Percentiles rank a stretch among this genome's conserved stretches.
Evolutionary conservation across 306 rosid species (phyloP).

Genomic region (Castanea sativa): DNA sequence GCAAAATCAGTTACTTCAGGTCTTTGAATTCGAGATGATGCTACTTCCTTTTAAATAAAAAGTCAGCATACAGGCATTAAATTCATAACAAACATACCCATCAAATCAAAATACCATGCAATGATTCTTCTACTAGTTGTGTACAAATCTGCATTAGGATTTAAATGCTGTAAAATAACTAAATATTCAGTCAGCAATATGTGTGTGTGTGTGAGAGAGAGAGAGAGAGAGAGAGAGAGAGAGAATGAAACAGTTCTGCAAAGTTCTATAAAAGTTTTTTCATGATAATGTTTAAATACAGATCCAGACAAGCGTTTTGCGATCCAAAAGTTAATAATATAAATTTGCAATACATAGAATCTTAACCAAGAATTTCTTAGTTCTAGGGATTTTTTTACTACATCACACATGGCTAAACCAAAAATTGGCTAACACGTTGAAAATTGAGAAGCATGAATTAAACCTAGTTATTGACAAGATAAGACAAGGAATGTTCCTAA

Average conservation of each 20-base stretch:
- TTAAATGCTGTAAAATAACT: background rate
- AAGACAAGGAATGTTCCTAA: background rate
- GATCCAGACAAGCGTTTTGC: background rate
- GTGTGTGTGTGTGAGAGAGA: too few relatives aligned
- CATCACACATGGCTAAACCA: background rate
- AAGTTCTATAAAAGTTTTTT: background rate
- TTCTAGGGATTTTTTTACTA: background rate
- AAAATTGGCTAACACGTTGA: background rate
- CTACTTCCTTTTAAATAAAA: constrained; percentile 40
- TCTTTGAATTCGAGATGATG: constrained; percentile 27
- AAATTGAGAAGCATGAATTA: background rate
- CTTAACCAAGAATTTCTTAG: background rate
- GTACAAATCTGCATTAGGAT: constrained; percentile 1
- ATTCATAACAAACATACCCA: background rate
- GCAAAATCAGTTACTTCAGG: constrained; percentile 41
- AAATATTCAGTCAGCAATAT: background rate
- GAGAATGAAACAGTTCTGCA: background rate
- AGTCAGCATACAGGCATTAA: background rate
- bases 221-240: too few relatives aligned
- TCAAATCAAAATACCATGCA: background rate
- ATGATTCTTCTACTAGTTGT: background rate
- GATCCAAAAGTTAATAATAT: background rate
- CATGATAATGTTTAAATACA: background rate
- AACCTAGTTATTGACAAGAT: background rate
- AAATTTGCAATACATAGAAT: background rate